A percentile compares a stretch with the other conserved stretches of the same genome.
phyloP scores from a whole-genome alignment of 345 rosid species.

The Gossypium turneri region DNA sequence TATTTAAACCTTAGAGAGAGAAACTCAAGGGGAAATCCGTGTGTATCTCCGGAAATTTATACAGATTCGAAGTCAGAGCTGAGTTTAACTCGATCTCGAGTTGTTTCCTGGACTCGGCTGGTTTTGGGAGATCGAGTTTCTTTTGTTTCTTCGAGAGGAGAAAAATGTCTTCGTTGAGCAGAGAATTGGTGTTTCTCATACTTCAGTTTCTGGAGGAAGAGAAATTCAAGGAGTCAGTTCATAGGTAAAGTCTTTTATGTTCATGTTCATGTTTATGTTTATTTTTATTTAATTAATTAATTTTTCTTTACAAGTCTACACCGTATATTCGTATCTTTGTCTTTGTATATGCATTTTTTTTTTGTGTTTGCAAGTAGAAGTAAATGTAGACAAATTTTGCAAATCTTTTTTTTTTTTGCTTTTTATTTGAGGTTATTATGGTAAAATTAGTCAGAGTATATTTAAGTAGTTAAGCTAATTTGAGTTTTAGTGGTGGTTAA shows the following conservation, averaged over 20 bases:
- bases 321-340: neutral
- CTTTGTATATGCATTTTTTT: neutral
- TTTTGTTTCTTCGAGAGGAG: neutral
- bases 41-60: neutral
- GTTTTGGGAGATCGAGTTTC: conserved; percentile 4
- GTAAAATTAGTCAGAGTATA: neutral
- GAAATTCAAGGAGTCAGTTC: conserved; percentile 83
- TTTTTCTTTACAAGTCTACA: neutral
- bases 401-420: neutral
- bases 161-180: conserved; percentile 70
- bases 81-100: conserved; percentile 7
- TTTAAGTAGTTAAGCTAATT: neutral
- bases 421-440: neutral
- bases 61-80: conserved; percentile 21
- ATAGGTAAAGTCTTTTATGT: conserved; percentile 42
- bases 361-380: neutral
- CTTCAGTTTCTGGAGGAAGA: conserved; percentile 95
- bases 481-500: neutral
- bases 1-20: conserved; percentile 1
- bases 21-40: neutral
- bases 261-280: neutral
- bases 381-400: neutral
- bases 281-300: neutral
- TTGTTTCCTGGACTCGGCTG: neutral
- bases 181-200: conserved; percentile 87